Conservation (phyloP, 768 basidiomycete species). For the Lactifluus subvellereus region DNA sequence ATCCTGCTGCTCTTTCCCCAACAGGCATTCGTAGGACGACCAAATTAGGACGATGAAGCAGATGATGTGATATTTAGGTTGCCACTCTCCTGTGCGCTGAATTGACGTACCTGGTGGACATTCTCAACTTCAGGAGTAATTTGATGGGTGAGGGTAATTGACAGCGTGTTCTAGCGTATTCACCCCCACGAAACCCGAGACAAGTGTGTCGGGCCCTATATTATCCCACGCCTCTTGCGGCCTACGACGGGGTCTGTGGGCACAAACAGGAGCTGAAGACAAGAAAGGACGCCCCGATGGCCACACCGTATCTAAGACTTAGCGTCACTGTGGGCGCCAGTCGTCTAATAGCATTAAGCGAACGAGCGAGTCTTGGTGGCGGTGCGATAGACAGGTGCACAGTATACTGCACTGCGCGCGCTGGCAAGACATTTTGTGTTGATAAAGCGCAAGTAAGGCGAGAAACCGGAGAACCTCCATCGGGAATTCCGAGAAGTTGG, state of each 20-base stretch:
- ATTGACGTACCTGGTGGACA: neutral
- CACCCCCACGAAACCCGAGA: neutral
- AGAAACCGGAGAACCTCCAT: too few species aligned
- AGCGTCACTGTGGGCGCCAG: neutral
- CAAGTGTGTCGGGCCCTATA: neutral
- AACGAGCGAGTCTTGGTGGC: neutral
- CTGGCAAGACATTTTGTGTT: neutral
- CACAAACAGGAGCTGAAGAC: neutral
- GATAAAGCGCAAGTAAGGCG: neutral
- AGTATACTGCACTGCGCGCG: neutral
- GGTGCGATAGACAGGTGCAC: neutral
- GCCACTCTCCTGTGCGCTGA: neutral
- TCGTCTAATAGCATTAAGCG: neutral
- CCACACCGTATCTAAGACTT: neutral
- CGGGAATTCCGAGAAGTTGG: neutral
- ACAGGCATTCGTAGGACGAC: neutral
- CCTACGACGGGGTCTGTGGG: neutral
- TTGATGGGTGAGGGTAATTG: neutral
- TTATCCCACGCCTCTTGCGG: neutral
- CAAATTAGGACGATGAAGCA: neutral
- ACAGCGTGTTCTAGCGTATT: neutral
- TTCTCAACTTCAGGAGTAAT: neutral
- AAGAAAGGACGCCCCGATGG: neutral
- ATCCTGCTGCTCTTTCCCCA: neutral
- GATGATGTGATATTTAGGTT: neutral